Percentiles rank a stretch among this genome's conserved stretches.
Conservation (phyloP, 495 filamentous ascomycete genomes). For the Neurospora sp. region DNA sequence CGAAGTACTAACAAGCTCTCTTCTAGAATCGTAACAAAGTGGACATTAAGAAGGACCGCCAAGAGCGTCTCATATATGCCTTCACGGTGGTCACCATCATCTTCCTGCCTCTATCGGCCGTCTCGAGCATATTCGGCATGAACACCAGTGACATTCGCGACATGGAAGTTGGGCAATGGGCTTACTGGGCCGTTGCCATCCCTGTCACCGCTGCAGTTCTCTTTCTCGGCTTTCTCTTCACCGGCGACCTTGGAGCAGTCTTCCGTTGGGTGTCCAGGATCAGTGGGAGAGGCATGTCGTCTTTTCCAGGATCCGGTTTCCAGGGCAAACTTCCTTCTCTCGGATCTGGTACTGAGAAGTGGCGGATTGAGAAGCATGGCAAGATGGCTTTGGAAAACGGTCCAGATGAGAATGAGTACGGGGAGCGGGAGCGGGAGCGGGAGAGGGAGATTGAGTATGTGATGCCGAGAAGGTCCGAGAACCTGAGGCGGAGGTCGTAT, state of each 20-base stretch:
- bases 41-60: conserved; percentile 29
- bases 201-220: conserved; percentile 35
- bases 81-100: conserved; percentile 57
- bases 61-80: conserved; percentile 40
- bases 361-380: not conserved
- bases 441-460: not conserved
- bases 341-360: not conserved
- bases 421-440: not conserved
- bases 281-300: not conserved
- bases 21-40: conserved; percentile 26
- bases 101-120: conserved; percentile 52
- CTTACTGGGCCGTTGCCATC: conserved; percentile 39
- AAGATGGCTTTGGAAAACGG: not conserved
- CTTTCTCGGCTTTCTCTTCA: conserved; percentile 25
- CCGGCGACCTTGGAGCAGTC: conserved; percentile 10
- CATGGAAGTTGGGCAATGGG: conserved; percentile 34
- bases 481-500: not conserved
- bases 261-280: not conserved
- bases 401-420: not conserved
- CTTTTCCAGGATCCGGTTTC: not conserved
- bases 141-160: conserved; percentile 44
- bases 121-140: conserved; percentile 53
- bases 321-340: not conserved
- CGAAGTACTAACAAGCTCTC: not conserved
- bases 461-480: not conserved